These are phyloP conservation scores for Litchi chinensis DNA, from an alignment of 345 rosid genomes.

Conservation along the genomic window DNA sequence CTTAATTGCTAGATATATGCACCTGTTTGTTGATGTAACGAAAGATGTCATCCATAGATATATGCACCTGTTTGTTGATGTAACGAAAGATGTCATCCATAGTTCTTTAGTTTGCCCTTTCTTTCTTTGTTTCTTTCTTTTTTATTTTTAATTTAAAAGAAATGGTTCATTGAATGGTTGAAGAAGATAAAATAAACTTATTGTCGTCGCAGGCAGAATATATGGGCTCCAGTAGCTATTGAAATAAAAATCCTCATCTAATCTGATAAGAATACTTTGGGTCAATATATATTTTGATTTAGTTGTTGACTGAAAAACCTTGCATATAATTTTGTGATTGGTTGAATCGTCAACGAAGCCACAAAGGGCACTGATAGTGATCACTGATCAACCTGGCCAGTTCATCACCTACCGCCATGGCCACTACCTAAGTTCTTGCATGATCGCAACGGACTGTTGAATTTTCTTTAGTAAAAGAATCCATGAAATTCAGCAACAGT, in stretches of 20 bases:
- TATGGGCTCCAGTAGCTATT: neutral
- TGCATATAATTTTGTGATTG: conserved; percentile 3
- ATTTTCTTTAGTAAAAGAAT: neutral
- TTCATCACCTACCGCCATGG: neutral
- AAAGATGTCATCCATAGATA: neutral
- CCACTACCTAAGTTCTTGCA: neutral
- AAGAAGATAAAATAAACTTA: no score
- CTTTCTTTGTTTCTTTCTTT: no score
- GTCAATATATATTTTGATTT: neutral
- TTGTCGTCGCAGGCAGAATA: neutral
- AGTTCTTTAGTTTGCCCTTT: neutral
- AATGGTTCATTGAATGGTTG: neutral
- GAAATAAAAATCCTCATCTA: neutral
- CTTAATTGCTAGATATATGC: neutral
- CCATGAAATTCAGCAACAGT: conserved; percentile 11
- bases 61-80: neutral
- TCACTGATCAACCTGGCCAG: no score
- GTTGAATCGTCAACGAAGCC: neutral
- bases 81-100: neutral
- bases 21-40: neutral
- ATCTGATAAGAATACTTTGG: neutral
- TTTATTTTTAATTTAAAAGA: neutral
- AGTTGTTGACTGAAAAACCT: neutral
- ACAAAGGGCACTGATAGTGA: no score
- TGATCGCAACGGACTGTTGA: neutral